Base-by-base conservation (phyloP, 371 early-diverging fungal genomes). In the Rhizopus sp. region DNA sequence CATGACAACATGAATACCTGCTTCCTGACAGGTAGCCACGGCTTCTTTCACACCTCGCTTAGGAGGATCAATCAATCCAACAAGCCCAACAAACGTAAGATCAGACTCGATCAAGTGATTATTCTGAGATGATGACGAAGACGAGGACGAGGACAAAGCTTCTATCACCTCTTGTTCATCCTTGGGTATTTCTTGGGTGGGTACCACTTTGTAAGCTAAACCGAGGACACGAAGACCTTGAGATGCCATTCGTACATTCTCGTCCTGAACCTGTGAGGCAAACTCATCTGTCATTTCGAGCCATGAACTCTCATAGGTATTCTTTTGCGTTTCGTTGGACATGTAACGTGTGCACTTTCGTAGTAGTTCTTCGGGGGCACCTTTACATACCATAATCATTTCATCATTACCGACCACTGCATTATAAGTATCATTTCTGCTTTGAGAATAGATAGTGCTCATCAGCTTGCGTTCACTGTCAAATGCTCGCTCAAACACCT, bases 41-140 rank as follows among this genome's bases (percentile, higher is more conserved):
- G 94, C 92, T 8, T 81, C 84, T 44, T 82, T 66, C 0, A 88
- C 86, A 62, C 89, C 91, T 17, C 80, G 66, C 31, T 91, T 92
- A 9, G 97, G 95, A 17, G 97, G 97, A 70, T 96, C 99, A 53
- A 92, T 89, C 41, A 98, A 79, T 17, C 95, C 96, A 37, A 95
- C 88, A 4, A 97, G 73, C 0, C 97, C 97, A 23, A 96, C 72
- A 74, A 96, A 96, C 0, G 69, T 67, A 57, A 97, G 72, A 16
- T 89, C 72, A 17, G 66, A 54, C 67, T 96, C 97, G 3, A 77
- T 61, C 8, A 74, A 54, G 8, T 75, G 70, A 35, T 81, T 77
- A 3, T 49, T 63, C 4, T 46, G 29, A 10, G 66, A 60, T 31
- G 9, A 29, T 12, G 53, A 53, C 2, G 61, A 23, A 2, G 23